Percentiles rank a stretch among this genome's conserved stretches.
Conservation (phyloP, 1,284 basidiomycete genomes). For the Marasmius sp. region DNA sequence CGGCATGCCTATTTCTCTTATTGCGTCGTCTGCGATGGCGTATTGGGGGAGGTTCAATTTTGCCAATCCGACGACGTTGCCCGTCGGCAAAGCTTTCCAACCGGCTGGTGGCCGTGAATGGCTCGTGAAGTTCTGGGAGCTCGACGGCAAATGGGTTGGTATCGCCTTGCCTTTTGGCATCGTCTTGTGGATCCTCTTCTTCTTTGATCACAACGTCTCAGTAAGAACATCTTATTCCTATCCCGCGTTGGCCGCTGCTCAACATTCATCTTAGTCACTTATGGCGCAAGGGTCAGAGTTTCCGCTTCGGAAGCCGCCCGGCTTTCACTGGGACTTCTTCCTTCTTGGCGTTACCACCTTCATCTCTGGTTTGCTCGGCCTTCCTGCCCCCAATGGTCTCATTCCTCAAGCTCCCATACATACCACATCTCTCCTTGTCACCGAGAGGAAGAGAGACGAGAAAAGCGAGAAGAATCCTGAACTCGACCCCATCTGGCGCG, state of each 20-base stretch:
- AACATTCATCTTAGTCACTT: slow-evolving; percentile 55
- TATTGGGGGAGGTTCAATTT: slow-evolving; percentile 82
- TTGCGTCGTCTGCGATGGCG: slow-evolving; percentile 73
- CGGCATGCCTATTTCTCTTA: slow-evolving; percentile 84
- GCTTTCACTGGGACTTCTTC: slow-evolving; percentile 91
- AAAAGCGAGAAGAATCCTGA: slow-evolving; percentile 19
- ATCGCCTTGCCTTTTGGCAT: slow-evolving; percentile 77
- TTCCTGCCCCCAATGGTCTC: slow-evolving; percentile 93
- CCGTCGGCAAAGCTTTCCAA: slow-evolving; percentile 67
- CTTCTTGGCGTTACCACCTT: slow-evolving; percentile 91
- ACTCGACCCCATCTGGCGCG: slow-evolving; percentile 25
- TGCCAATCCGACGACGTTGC: slow-evolving; percentile 67
- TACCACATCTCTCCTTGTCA: slow-evolving; percentile 82
- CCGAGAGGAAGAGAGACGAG: slow-evolving; percentile 37
- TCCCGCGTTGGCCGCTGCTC: background rate
- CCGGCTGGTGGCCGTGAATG: slow-evolving; percentile 77
- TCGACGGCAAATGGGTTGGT: slow-evolving; percentile 88
- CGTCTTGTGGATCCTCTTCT: slow-evolving; percentile 72
- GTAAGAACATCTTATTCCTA: slow-evolving; percentile 36
- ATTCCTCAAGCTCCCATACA: slow-evolving; percentile 98
- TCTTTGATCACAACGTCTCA: slow-evolving; percentile 85
- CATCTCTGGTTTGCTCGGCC: slow-evolving; percentile 85
- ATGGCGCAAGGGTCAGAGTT: slow-evolving; percentile 94
- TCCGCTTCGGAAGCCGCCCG: slow-evolving; percentile 88
- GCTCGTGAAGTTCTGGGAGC: slow-evolving; percentile 91